Evolutionary conservation across 139 green algal species (phyloP), one percentile per base, ranked within the genome.

Genomic region (Mychonastes homosphaera): DNA sequence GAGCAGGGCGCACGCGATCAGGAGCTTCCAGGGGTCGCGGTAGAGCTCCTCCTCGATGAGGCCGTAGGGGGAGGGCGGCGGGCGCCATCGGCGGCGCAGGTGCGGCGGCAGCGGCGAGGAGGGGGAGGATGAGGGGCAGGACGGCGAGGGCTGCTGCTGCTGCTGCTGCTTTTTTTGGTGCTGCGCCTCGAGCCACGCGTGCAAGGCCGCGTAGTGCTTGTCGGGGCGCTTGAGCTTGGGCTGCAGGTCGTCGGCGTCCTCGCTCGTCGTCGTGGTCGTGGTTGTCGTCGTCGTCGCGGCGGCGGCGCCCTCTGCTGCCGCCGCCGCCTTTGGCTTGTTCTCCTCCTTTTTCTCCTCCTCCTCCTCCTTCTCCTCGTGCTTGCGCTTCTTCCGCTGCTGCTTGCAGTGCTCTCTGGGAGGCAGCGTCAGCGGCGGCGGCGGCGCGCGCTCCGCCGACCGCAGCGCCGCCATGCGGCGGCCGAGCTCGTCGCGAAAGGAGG

Each of bases 1-100:
- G 5, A 95, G 76, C 46, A 95, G 76, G 55, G 95, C 82, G 75
- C 87, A 95, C 2, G 71, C 84, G 48, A 96, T 62, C 47, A 97
- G 71, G 51, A 98, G 64, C 55, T 80, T 80, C 91, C 91, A 98
- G 16, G 91, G 89, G 67, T 96, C 71, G 1, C 65, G 34, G 39
- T 83, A 97, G 57, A 98, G 62, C 61, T 82, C 53, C 71, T 93
- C 84, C 70, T 96, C 86, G 3, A 94, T 62, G 41, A 94, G 62
- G 9, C 81, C 79, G 54, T 67, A 89, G 5, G 86, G 81, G 27
- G 71, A 85, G 12, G 63, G 64, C 2, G 86, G 86, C 15, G 86
- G 84, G 21, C 58, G 46, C 85, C 85, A 94, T 5, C 58, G 28
- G 49, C 56, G 43, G 55, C 26, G n/a, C 36, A n/a, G 34, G 10